A percentile compares a stretch with the other conserved stretches of the same genome.
Conservation (phyloP, 2,329 filamentous ascomycete species). For the Arthrobotrys iridis region DNA sequence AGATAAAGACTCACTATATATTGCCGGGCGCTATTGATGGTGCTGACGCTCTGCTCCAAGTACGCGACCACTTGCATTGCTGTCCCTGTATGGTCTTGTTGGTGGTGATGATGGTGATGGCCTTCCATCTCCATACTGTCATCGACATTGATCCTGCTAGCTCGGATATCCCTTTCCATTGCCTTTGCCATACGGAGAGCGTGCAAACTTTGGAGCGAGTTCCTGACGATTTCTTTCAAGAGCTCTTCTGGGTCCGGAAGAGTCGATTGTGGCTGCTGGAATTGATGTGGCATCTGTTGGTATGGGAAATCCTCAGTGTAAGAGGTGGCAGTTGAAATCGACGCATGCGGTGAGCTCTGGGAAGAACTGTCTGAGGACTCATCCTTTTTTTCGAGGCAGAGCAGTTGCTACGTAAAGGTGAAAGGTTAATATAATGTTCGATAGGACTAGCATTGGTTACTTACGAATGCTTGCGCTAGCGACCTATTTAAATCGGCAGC, state of each 20-base stretch:
- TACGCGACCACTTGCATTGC: constrained; percentile 50
- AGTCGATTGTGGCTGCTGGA: constrained; percentile 14
- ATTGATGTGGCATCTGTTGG: constrained; percentile 6
- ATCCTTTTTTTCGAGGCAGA: constrained; percentile 48
- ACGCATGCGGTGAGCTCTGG: constrained; percentile 37
- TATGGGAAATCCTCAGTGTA: constrained; percentile 43
- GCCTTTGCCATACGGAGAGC: constrained; percentile 46
- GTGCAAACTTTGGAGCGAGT: constrained; percentile 50
- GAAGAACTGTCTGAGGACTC: constrained; percentile 48
- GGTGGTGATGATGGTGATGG: neutral
- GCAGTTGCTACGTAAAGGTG: constrained; percentile 6
- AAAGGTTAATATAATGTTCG: neutral
- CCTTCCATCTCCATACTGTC: constrained; percentile 50
- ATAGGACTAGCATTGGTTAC: neutral
- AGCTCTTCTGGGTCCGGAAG: constrained; percentile 47
- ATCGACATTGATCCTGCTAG: constrained; percentile 23
- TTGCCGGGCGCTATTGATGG: constrained; percentile 47
- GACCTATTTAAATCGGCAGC: constrained; percentile 51
- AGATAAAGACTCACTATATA: constrained; percentile 36
- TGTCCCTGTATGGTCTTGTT: constrained; percentile 19
- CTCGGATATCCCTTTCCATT: constrained; percentile 47
- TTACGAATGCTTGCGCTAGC: constrained; percentile 50
- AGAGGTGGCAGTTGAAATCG: constrained; percentile 40
- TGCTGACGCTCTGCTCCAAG: constrained; percentile 50
- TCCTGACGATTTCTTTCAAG: constrained; percentile 51